Percentiles rank a stretch among this genome's conserved stretches.
phyloP scores from a whole-genome alignment of 2,329 filamentous ascomycete species.

The Myriosclerotinia duriaeana region DNA sequence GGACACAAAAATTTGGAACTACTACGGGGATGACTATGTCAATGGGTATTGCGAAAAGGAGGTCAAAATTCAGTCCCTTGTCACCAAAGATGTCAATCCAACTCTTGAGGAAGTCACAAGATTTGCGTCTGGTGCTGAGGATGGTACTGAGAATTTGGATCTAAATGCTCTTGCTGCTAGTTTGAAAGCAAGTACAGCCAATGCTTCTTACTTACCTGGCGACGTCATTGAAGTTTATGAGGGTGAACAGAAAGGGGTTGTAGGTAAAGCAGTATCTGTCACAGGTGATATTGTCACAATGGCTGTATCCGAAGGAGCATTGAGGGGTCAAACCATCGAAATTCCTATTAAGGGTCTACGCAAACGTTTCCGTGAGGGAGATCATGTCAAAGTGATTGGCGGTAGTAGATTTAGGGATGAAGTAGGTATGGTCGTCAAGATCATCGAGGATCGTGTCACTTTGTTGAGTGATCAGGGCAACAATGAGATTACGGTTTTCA shows the following conservation, averaged over 20 bases:
- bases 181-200: conserved; percentile 77
- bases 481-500: conserved; percentile 94
- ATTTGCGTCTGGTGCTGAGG: conserved; percentile 83
- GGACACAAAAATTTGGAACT: conserved; percentile 69
- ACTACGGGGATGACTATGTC: conserved; percentile 84
- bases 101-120: conserved; percentile 93
- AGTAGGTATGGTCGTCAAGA: conserved; percentile 94
- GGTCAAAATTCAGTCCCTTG: conserved; percentile 82
- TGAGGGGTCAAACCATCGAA: conserved; percentile 82
- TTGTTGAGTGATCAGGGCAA: conserved; percentile 90
- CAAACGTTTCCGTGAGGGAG: conserved; percentile 88
- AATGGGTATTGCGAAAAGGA: conserved; percentile 94
- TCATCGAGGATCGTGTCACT: conserved; percentile 88
- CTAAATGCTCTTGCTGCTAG: conserved; percentile 87
- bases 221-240: conserved; percentile 97
- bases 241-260: conserved; percentile 89
- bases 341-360: conserved; percentile 89
- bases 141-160: conserved; percentile 91
- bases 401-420: conserved; percentile 93
- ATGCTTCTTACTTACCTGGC: conserved; percentile 83
- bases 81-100: conserved; percentile 88
- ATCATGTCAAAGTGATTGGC: conserved; percentile 98
- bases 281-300: conserved; percentile 91
- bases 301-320: conserved; percentile 76
- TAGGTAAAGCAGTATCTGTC: conserved; percentile 81